phyloP scores from a whole-genome alignment of 2,329 filamentous ascomycete genomes.

The Aotearoamyces nothofagi region DNA sequence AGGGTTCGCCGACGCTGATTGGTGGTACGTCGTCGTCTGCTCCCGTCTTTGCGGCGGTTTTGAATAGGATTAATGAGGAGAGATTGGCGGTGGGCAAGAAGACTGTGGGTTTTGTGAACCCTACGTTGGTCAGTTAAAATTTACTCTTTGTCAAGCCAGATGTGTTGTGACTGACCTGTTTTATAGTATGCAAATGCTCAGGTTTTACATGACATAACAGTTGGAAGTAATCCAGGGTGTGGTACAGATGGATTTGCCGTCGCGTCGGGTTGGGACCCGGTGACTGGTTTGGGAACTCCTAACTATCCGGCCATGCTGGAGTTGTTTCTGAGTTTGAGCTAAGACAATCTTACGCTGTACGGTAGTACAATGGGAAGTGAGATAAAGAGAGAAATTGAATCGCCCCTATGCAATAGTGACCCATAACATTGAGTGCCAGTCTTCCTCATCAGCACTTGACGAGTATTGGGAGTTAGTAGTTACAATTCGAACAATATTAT shows the following conservation, averaged over 20 bases:
- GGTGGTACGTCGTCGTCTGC: constrained; percentile 32
- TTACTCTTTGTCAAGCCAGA: too few species aligned
- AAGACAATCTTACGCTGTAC: too few species aligned
- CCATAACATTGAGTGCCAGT: too few species aligned
- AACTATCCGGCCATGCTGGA: constrained; percentile 13
- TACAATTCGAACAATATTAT: too few species aligned
- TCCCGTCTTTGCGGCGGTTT: constrained; percentile 24
- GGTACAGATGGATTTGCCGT: constrained; percentile 18
- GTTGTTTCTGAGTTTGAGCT: too few species aligned
- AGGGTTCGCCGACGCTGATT: constrained; percentile 25
- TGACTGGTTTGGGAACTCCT: constrained; percentile 20
- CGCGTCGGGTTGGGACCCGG: constrained; percentile 20
- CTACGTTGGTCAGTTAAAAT: too few species aligned
- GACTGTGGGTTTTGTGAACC: constrained; percentile 24
- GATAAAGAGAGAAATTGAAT: too few species aligned
- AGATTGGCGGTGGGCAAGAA: constrained; percentile 19
- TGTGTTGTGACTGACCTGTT: too few species aligned
- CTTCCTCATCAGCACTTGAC: too few species aligned
- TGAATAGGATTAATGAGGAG: constrained; percentile 27
- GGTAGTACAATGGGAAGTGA: too few species aligned
- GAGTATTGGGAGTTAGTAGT: too few species aligned
- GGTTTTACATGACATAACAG: constrained; percentile 19
- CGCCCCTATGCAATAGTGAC: too few species aligned
- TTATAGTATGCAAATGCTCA: constrained; percentile 14
- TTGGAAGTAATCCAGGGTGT: constrained; percentile 18